Evolutionary conservation across 305 asterid species (phyloP).

Genomic region (Lippia alba): DNA sequence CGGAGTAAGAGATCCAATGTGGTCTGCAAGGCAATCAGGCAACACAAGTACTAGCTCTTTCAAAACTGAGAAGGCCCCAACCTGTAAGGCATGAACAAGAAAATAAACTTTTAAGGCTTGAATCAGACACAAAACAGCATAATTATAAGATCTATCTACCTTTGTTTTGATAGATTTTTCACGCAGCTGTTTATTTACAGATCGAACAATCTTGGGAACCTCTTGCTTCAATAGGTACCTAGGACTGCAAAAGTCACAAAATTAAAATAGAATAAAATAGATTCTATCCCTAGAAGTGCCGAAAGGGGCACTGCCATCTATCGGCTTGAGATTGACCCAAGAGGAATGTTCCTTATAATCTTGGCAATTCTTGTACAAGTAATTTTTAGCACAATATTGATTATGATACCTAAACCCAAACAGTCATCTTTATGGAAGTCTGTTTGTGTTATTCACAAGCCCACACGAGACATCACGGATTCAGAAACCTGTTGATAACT

Average conservation of each 20-base stretch:
- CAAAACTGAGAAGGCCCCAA: constrained; percentile 95
- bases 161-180: constrained; percentile 96
- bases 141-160: constrained; percentile 49
- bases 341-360: too few relatives aligned
- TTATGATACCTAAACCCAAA: constrained; percentile 13
- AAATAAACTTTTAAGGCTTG: constrained; percentile 29
- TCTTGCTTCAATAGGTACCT: constrained; percentile 94
- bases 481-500: constrained; percentile 6
- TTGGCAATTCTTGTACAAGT: too few relatives aligned
- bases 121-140: constrained; percentile 21
- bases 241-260: constrained; percentile 62
- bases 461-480: constrained; percentile 6
- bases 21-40: constrained; percentile 99
- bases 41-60: constrained; percentile 93
- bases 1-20: constrained; percentile 93
- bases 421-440: not conserved
- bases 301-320: constrained; percentile 8
- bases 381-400: not conserved
- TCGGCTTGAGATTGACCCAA: constrained; percentile 17
- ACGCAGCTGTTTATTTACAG: constrained; percentile 89
- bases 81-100: constrained; percentile 55
- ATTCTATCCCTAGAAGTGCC: not conserved
- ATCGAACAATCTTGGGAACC: constrained; percentile 93
- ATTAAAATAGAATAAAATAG: constrained; percentile 29
- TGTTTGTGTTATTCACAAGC: constrained; percentile 13